Base-by-base conservation (phyloP, 75 land plant species). In the Sequoia sempervirens region DNA sequence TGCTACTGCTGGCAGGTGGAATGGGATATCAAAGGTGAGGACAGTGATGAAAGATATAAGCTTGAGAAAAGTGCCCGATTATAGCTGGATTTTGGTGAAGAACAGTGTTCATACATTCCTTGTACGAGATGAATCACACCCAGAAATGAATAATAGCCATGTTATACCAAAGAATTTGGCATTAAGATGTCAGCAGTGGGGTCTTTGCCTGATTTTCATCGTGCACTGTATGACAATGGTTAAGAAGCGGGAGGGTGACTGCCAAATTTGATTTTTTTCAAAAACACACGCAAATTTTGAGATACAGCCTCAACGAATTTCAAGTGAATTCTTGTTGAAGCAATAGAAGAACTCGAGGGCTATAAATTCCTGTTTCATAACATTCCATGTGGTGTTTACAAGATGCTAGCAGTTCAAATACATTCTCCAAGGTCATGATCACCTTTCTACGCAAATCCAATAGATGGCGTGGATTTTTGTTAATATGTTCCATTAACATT, bases 1-100 rank as follows among this genome's bases (percentile, higher is more conserved):
- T 79, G 84, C 84, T 80, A 40, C 76, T 11, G 82, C 28, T 64
- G 53, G 74, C 36, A 81, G 37, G 75, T 81, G 72, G 56, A 78
- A 81, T 66, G 20, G 72, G 56, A 36, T 81, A 28, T 14, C 36
- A 52, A 81, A 81, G 47, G 13, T 81, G 78, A 81, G 82, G 76
- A 20, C 26, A 64, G 13, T 53, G 10, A 81, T 81, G 82, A 52
- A 41, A 68, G 75, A 52, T 34, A 81, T 32, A 56, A 32, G 82
- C 26, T 23, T 81, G 15, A 81, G 36, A 37, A 81, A 81, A 81
- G 82, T 56, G 26, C 82, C 82, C 10, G 82, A 78, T 23, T 81
- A 64, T 56, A 66, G 82, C 82, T 81, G 78, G 78, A 75, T 75
- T 38, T 37, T 40, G 45, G 45, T 75, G 41, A 75, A 75, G 43